Conservation (phyloP, 805 yeast species). For the Pichia membranifaciens region DNA sequence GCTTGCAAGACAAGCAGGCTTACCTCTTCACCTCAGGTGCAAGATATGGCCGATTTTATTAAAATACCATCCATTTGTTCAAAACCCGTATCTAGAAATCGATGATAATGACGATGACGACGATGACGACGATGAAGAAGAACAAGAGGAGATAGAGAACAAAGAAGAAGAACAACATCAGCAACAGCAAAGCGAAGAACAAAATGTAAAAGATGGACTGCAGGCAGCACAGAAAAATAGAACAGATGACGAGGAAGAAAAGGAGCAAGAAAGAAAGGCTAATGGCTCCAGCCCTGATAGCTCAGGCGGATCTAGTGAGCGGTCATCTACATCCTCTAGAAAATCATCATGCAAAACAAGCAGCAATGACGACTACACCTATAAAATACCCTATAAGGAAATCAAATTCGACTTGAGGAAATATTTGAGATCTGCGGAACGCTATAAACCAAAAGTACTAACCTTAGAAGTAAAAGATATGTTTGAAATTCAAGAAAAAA, state of each 20-base stretch:
- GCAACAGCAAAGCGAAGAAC: no score
- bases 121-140: constrained; percentile 24
- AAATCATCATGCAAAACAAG: background rate
- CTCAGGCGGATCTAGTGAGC: constrained; percentile 11
- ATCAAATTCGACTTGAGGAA: constrained; percentile 55
- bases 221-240: no score
- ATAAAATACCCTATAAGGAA: constrained; percentile 27
- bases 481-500: constrained; percentile 42
- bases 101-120: constrained; percentile 41
- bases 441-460: constrained; percentile 30
- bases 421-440: constrained; percentile 44
- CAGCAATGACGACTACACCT: constrained; percentile 11
- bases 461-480: constrained; percentile 30
- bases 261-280: background rate
- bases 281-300: constrained; percentile 14
- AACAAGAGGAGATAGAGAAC: constrained; percentile 14
- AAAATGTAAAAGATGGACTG: no score
- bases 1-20: constrained; percentile 75
- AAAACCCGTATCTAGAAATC: constrained; percentile 65
- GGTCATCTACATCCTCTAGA: background rate
- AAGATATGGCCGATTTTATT: constrained; percentile 80
- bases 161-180: constrained; percentile 19
- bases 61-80: constrained; percentile 79
- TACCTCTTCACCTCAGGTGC: constrained; percentile 76
- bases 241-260: background rate